phyloP scores from a whole-genome alignment of 1,284 basidiomycete species.

The Microbotryum violaceum region DNA sequence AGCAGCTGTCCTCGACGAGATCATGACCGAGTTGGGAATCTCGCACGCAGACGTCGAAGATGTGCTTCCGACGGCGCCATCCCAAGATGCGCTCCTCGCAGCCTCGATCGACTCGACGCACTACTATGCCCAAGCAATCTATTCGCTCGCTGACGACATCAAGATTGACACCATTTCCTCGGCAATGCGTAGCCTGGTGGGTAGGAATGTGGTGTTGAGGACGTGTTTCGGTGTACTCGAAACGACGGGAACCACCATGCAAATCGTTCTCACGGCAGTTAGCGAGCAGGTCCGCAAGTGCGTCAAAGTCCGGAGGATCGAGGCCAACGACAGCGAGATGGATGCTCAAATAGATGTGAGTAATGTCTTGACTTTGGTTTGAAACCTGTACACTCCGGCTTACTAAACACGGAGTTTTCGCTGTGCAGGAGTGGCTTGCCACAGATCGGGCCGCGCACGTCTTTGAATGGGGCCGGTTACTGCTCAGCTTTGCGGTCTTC shows the following conservation, averaged over 20 bases:
- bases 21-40: constrained; percentile 18
- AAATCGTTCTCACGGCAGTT: constrained; percentile 19
- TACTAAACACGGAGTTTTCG: background rate
- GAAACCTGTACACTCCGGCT: background rate
- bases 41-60: constrained; percentile 16
- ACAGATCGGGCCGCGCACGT: constrained; percentile 17
- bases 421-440: constrained; percentile 20
- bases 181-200: constrained; percentile 11
- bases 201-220: constrained; percentile 23
- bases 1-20: background rate
- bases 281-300: constrained; percentile 17
- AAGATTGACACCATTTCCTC: constrained; percentile 6
- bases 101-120: constrained; percentile 30
- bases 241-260: constrained; percentile 6
- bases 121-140: constrained; percentile 34
- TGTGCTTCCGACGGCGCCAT: constrained; percentile 29
- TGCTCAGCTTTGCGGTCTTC: constrained; percentile 29
- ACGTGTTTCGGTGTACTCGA: constrained; percentile 27
- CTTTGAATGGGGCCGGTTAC: constrained; percentile 29
- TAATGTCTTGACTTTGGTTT: background rate
- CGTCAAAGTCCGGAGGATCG: background rate
- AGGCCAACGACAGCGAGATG: background rate
- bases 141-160: constrained; percentile 13
- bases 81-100: constrained; percentile 32
- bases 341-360: constrained; percentile 18